Conservation (phyloP, 495 filamentous ascomycete species). For the Bacidia rubella region DNA sequence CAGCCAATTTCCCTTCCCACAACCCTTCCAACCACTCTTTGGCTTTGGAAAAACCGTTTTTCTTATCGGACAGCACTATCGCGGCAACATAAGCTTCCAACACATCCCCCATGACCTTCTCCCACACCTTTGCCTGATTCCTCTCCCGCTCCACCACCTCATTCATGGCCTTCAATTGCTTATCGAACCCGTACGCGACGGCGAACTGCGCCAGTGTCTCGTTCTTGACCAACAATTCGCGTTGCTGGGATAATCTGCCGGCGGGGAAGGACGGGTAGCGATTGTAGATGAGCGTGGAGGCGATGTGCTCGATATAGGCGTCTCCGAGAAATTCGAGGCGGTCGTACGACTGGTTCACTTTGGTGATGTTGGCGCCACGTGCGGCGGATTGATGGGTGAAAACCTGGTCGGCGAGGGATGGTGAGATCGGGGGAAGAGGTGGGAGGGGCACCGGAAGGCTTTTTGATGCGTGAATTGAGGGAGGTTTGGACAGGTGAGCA, state of each 20-base stretch:
- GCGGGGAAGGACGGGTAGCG: conserved; percentile 45
- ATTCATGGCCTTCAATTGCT: conserved; percentile 38
- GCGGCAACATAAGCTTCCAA: conserved; percentile 85
- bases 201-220: conserved; percentile 55
- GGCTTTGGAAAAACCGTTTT: conserved; percentile 42
- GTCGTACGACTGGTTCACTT: conserved; percentile 39
- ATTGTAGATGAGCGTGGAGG: conserved; percentile 48
- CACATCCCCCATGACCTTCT: conserved; percentile 65
- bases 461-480: conserved; percentile 1
- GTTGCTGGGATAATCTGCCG: conserved; percentile 49
- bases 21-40: conserved; percentile 56
- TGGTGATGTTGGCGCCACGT: conserved; percentile 21
- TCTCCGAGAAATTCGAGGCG: conserved; percentile 66
- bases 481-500: neutral
- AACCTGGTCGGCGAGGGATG: conserved; percentile 45
- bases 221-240: conserved; percentile 65
- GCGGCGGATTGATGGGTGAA: conserved; percentile 51
- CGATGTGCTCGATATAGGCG: conserved; percentile 56
- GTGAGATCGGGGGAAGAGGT: conserved; percentile 42
- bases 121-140: conserved; percentile 18
- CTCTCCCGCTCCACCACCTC: conserved; percentile 17
- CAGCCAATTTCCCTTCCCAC: conserved; percentile 41
- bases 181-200: conserved; percentile 51
- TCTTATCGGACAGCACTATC: conserved; percentile 48
- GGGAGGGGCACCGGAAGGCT: conserved; percentile 23